phyloP scores from a whole-genome alignment of 2,329 filamentous ascomycete species.

The Sclerotinia borealis region DNA sequence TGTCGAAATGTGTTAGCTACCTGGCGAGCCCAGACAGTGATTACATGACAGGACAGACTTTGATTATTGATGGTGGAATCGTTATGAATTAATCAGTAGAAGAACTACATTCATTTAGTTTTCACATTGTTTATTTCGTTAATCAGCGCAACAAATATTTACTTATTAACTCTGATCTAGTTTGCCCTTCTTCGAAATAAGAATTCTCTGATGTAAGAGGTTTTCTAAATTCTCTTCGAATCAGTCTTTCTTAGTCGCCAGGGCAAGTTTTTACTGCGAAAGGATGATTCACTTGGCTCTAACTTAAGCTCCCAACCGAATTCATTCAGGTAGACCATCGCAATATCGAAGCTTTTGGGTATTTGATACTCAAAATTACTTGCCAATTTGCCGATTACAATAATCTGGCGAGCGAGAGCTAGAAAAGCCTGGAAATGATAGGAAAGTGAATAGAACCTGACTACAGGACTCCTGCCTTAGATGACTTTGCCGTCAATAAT shows the following conservation, averaged over 20 bases:
- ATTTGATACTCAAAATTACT: neutral
- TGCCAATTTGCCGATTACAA: neutral
- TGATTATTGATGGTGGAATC: constrained; percentile 43
- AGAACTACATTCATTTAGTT: neutral
- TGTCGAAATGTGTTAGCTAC: constrained; percentile 57
- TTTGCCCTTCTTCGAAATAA: neutral
- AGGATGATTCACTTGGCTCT: neutral
- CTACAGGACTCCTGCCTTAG: neutral
- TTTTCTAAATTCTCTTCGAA: neutral
- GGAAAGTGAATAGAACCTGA: neutral
- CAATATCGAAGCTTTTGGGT: neutral
- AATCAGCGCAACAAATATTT: neutral
- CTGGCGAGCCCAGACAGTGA: constrained; percentile 53
- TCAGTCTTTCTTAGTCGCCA: neutral
- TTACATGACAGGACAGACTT: constrained; percentile 60
- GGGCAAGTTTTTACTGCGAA: neutral
- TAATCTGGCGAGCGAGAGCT: neutral
- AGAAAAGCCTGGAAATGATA: neutral
- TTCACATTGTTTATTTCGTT: neutral
- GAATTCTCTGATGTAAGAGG: fast-evolving
- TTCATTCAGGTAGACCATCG: neutral
- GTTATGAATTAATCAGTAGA: constrained; percentile 16
- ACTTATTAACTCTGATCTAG: neutral
- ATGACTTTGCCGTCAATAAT: neutral
- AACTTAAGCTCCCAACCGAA: neutral